Percentiles rank a stretch among this genome's conserved stretches.
Evolutionary conservation across 129 eudicot genomes (phyloP).

Genomic region (Centrapalus pauciflorus): DNA sequence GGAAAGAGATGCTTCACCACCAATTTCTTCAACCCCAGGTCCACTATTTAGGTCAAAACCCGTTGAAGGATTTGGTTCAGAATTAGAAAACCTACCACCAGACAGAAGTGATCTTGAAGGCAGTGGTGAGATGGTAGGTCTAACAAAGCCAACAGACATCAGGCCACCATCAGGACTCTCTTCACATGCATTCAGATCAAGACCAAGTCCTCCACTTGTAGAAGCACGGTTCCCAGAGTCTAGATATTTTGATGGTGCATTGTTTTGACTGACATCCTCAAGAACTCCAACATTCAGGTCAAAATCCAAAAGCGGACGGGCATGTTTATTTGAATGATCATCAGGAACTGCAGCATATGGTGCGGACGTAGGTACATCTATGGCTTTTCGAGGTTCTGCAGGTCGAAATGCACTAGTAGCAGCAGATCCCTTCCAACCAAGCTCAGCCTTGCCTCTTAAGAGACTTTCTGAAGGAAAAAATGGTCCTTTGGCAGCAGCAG

Average conservation of each 20-base stretch:
- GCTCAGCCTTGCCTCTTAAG: slow-evolving; percentile 58
- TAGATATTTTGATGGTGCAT: slow-evolving; percentile 10
- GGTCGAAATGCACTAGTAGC: slow-evolving; percentile 99
- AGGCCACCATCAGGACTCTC: slow-evolving; percentile 56
- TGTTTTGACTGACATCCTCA: slow-evolving; percentile 41
- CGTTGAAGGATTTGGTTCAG: slow-evolving; percentile 38
- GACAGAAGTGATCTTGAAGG: slow-evolving; percentile 28
- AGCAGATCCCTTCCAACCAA: slow-evolving; percentile 98
- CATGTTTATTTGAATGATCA: slow-evolving; percentile 32
- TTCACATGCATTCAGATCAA: slow-evolving; percentile 69
- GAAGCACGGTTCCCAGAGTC: slow-evolving; percentile 1
- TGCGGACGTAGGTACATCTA: too few relatives aligned
- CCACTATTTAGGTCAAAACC: slow-evolving; percentile 71
- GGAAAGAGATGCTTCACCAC: slow-evolving; percentile 24
- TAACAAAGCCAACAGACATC: slow-evolving; percentile 32
- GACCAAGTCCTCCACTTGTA: slow-evolving; percentile 47
- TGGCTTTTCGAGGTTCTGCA: slow-evolving; percentile 74
- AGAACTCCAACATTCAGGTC: slow-evolving; percentile 60
- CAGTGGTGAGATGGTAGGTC: slow-evolving; percentile 18
- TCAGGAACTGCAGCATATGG: too few relatives aligned
- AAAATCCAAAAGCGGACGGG: slow-evolving; percentile 52
- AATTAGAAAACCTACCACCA: slow-evolving; percentile 16
- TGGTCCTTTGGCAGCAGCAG: slow-evolving; percentile 90
- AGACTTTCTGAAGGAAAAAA: slow-evolving; percentile 78
- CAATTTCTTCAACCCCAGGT: slow-evolving; percentile 61